Evolutionary conservation across 495 filamentous ascomycete species (phyloP).

Genomic region (Podospora comata): DNA sequence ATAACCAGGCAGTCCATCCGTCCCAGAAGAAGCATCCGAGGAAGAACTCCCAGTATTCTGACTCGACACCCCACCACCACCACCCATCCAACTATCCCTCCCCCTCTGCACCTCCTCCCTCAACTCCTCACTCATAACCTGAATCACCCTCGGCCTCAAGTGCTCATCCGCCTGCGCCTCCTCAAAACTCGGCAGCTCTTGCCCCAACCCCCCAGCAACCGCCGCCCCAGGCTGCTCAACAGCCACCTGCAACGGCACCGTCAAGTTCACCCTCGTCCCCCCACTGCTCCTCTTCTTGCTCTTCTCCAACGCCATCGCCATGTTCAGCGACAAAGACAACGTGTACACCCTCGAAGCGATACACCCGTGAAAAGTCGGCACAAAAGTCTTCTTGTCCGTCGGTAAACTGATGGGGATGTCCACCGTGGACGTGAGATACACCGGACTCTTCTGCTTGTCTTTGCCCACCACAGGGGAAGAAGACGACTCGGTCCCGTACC

Average conservation of each 20-base stretch:
- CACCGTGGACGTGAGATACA: slow-evolving; percentile 61
- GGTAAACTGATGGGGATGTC: slow-evolving; percentile 75
- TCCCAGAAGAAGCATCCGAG: not conserved
- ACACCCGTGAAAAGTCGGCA: slow-evolving; percentile 89
- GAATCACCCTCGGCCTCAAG: slow-evolving; percentile 45
- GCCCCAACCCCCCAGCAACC: not conserved
- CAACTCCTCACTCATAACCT: slow-evolving; percentile 15
- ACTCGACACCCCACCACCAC: slow-evolving; percentile 26
- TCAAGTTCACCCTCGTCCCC: slow-evolving; percentile 58
- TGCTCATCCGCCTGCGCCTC: slow-evolving; percentile 46
- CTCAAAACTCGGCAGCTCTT: slow-evolving; percentile 40
- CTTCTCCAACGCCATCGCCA: slow-evolving; percentile 35
- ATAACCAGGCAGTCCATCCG: slow-evolving; percentile 17
- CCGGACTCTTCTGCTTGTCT: slow-evolving; percentile 21
- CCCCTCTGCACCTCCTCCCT: slow-evolving; percentile 8
- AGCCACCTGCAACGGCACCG: slow-evolving; percentile 75
- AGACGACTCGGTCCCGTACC: slow-evolving; percentile 39
- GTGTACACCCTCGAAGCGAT: slow-evolving; percentile 75
- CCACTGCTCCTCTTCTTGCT: slow-evolving; percentile 37
- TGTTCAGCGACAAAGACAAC: slow-evolving; percentile 64
- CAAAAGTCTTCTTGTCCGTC: slow-evolving; percentile 59
- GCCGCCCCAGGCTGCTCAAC: slow-evolving; percentile 32
- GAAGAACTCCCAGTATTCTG: not conserved
- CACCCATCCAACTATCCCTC: slow-evolving; percentile 1
- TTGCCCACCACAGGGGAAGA: slow-evolving; percentile 7